Evolutionary conservation across 2,329 filamentous ascomycete species (phyloP), one percentile per base, ranked within the genome.

Genomic region (Harringtonia lauricola): DNA sequence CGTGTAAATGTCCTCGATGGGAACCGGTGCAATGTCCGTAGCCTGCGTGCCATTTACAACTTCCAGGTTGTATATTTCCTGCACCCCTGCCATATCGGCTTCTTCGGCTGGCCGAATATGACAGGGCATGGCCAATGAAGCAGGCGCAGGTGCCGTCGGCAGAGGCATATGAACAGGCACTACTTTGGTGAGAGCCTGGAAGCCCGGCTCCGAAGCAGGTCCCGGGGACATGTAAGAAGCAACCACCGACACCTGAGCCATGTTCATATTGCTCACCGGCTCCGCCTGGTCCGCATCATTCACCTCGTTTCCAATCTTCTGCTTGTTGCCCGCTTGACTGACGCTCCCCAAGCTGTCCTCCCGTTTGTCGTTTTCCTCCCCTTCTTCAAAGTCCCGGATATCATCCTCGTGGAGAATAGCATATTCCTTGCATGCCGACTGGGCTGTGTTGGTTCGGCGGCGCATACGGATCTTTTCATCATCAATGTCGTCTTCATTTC

Each of bases 51-150:
- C 52, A 1, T 54, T 43, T 3, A 35, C 13, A 9, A 62, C 55
- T 41, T 74, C 71, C 4, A 53, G 37, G 35, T 73, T 72, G 52
- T 74, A 66, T 5, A 74, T 67, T 0, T 49, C 45, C 0, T 58
- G 54, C n/a, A 74, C 64, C 1, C 50, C 55, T 0, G 45, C 42
- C 38, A 71, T 60, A 42, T 76, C 70, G 0, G 42, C 24, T 1
- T 50, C 41, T 6, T 33, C 24, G 22, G 36, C 44, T 14, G 41
- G 41, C 1, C 44, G 40, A 6, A 46, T 31, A n/a, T 29, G 15
- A 13, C 33, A 18, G 10, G 33, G 17, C 33, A 13, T 18, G n/a
- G 4, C 33, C 33, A 17, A 18, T 18, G 38, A 26, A 31, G 30
- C 13, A n/a, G 15, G 30, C 12, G 30, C 8, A 10, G 10, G 10